These are phyloP conservation scores for Solanum verrucosum DNA, from an alignment of 257 asterid genomes.

Conservation along the genomic window DNA sequence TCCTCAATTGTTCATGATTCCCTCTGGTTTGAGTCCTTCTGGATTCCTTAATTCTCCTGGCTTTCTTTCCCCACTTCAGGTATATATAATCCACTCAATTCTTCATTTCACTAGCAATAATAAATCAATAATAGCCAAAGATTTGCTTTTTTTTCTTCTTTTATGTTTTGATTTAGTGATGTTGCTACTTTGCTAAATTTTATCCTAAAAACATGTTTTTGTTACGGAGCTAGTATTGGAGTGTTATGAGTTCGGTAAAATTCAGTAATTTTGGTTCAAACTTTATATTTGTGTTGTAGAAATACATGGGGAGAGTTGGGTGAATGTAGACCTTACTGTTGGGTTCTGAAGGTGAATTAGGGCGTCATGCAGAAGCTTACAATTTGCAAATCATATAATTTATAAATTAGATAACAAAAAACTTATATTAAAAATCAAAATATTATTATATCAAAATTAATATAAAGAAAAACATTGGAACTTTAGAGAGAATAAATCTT, in stretches of 20 bases:
- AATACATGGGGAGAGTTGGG: not conserved
- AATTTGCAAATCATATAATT: too few relatives aligned
- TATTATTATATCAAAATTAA: too few relatives aligned
- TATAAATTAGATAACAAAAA: too few relatives aligned
- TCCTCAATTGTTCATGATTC: conserved; percentile 56
- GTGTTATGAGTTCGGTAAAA: not conserved
- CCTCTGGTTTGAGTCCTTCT: conserved; percentile 74
- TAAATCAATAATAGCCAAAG: not conserved
- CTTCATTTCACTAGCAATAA: not conserved
- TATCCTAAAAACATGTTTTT: not conserved
- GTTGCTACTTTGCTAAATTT: not conserved
- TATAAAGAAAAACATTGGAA: too few relatives aligned
- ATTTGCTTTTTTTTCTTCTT: not conserved
- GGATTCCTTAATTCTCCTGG: conserved; percentile 84
- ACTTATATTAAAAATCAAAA: too few relatives aligned
- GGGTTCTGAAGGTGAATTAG: too few relatives aligned
- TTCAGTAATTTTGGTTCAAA: not conserved
- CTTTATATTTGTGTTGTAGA: not conserved
- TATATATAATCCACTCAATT: not conserved
- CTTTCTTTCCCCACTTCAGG: conserved; percentile 85
- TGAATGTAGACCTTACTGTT: not conserved
- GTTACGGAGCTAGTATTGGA: not conserved
- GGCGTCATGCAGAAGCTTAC: too few relatives aligned
- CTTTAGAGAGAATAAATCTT: too few relatives aligned
- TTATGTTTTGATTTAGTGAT: not conserved